phyloP scores from a whole-genome alignment of 257 asterid species.

The Solanum virginianum region DNA sequence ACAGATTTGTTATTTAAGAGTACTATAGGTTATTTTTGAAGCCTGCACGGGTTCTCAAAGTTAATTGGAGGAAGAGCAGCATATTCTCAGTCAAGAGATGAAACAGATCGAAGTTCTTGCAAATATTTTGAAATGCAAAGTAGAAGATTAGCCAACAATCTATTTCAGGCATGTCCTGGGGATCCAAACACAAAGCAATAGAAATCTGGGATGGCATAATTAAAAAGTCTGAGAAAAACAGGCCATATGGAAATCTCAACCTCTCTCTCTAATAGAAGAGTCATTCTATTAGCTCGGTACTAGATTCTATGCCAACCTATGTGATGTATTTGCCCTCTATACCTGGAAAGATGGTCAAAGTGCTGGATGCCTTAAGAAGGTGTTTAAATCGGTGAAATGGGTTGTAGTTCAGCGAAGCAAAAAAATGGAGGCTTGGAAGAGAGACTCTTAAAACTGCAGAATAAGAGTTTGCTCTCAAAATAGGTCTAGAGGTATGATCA shows the following conservation, averaged over 20 bases:
- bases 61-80: background rate
- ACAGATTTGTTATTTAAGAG: too few relatives aligned
- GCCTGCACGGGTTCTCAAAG: background rate
- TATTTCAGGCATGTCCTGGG: background rate
- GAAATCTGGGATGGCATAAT: background rate
- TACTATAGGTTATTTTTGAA: too few relatives aligned
- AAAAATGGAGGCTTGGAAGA: background rate
- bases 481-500: background rate
- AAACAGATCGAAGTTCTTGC: background rate
- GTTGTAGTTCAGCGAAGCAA: background rate
- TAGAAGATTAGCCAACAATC: background rate
- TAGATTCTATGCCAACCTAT: background rate
- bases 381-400: background rate
- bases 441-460: background rate
- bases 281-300: background rate
- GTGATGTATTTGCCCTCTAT: background rate
- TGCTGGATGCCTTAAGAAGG: background rate
- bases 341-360: background rate
- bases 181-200: background rate
- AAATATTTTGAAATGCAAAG: background rate
- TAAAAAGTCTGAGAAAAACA: background rate
- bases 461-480: background rate
- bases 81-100: background rate
- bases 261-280: background rate
- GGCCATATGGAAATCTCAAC: background rate